Evolutionary conservation across 2,329 filamentous ascomycete genomes (phyloP).

Genomic region (Bipolaris gigantea): DNA sequence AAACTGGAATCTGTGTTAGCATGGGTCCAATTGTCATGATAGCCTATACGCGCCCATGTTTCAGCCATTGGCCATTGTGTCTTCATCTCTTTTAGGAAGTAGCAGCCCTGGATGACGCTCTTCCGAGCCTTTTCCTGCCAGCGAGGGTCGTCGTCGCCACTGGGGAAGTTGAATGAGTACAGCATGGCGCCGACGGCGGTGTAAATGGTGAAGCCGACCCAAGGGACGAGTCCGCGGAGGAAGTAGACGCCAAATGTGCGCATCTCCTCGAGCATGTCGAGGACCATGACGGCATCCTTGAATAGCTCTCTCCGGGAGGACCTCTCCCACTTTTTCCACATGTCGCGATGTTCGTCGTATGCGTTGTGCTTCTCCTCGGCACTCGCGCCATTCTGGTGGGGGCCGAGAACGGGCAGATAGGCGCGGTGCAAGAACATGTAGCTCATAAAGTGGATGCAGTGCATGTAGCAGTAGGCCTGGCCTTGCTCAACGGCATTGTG

Average conservation of each 20-base stretch:
- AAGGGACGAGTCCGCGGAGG: slow-evolving; percentile 45
- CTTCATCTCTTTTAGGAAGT: slow-evolving; percentile 47
- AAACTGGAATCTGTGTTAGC: slow-evolving; percentile 21
- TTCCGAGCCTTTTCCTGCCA: slow-evolving; percentile 39
- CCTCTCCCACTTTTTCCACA: slow-evolving; percentile 45
- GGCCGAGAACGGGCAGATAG: slow-evolving; percentile 45
- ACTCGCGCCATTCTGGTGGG: slow-evolving; percentile 29
- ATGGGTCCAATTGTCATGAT: neutral
- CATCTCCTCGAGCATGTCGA: slow-evolving; percentile 49
- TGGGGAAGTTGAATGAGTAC: slow-evolving; percentile 45
- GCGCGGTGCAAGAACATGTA: slow-evolving; percentile 48
- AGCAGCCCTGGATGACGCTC: slow-evolving; percentile 42
- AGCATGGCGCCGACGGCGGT: slow-evolving; percentile 47
- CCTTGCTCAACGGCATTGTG: slow-evolving; percentile 49
- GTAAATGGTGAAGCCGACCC: slow-evolving; percentile 49
- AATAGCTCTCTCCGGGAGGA: slow-evolving; percentile 43
- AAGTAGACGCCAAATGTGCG: slow-evolving; percentile 47
- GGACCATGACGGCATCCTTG: slow-evolving; percentile 41
- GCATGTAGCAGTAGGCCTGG: slow-evolving; percentile 49
- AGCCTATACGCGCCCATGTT: slow-evolving; percentile 26
- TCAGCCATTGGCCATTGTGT: slow-evolving; percentile 48
- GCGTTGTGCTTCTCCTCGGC: slow-evolving; percentile 38
- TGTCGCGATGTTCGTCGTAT: slow-evolving; percentile 37
- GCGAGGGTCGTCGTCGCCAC: slow-evolving; percentile 39
- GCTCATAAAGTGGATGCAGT: slow-evolving; percentile 48